phyloP scores from a whole-genome alignment of 1,284 basidiomycete species.

The Leccinum ponderosum region DNA sequence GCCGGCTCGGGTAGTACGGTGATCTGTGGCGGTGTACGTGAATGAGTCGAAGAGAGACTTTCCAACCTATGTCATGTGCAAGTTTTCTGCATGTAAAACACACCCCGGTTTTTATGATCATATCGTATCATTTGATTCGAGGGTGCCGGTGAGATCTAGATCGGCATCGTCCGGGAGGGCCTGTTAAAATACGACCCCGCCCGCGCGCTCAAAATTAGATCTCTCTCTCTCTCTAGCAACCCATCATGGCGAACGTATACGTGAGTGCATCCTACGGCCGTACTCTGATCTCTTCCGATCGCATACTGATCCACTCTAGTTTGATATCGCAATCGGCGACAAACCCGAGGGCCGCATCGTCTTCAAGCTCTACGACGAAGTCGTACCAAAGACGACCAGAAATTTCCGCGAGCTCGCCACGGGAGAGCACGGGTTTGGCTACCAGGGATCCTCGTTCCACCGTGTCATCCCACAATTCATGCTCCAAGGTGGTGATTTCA shows the following conservation, averaged over 20 bases:
- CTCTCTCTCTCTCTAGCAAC: conserved; percentile 6
- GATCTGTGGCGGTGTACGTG: neutral
- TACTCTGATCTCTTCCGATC: neutral
- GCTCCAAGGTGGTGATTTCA: conserved; percentile 77
- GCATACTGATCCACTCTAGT: conserved; percentile 42
- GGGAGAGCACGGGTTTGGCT: conserved; percentile 69
- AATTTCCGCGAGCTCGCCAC: conserved; percentile 94
- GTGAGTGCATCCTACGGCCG: conserved; percentile 28
- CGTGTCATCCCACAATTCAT: conserved; percentile 71
- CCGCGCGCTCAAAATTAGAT: neutral
- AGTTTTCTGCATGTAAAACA: conserved; percentile 8
- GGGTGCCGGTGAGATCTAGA: conserved; percentile 13
- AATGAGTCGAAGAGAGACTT: neutral
- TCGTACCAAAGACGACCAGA: conserved; percentile 72
- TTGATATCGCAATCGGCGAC: conserved; percentile 74
- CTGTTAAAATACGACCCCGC: conserved; percentile 1
- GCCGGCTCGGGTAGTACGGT: neutral
- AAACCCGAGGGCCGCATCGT: conserved; percentile 67
- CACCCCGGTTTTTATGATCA: neutral
- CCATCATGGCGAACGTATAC: conserved; percentile 45
- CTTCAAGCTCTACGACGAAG: conserved; percentile 80
- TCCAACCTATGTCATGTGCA: conserved; percentile 10
- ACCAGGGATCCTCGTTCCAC: conserved; percentile 73
- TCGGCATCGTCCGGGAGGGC: conserved; percentile 23
- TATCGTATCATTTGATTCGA: conserved; percentile 7